phyloP scores from a whole-genome alignment of 441 rosid species.

The Erodium moschatum region DNA sequence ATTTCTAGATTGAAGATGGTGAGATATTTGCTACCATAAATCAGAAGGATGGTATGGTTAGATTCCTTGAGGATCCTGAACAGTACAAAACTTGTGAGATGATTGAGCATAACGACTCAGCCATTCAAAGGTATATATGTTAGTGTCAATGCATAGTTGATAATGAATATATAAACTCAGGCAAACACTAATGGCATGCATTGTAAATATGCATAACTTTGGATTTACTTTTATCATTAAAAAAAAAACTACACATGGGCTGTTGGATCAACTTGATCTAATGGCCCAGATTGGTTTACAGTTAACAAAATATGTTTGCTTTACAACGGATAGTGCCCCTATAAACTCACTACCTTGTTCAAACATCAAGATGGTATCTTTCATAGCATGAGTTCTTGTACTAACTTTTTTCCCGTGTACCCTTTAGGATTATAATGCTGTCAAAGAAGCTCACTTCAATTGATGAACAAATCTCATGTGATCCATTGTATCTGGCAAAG shows the following conservation, averaged over 20 bases:
- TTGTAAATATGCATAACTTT: too few species aligned
- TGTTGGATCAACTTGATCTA: too few species aligned
- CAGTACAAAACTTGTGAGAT: slow-evolving; percentile 79
- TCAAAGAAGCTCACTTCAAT: slow-evolving; percentile 70
- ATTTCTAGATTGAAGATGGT: slow-evolving; percentile 82
- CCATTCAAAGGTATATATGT: slow-evolving; percentile 69
- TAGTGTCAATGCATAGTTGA: neutral
- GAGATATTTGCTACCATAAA: slow-evolving; percentile 88
- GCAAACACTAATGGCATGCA: too few species aligned
- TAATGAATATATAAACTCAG: too few species aligned
- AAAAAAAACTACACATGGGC: too few species aligned
- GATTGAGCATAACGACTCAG: slow-evolving; percentile 75
- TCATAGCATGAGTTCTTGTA: neutral
- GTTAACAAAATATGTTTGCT: too few species aligned
- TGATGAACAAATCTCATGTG: slow-evolving; percentile 72
- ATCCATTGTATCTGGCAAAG: slow-evolving; percentile 73
- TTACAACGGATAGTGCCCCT: too few species aligned
- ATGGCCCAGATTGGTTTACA: too few species aligned
- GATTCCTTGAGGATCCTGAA: slow-evolving; percentile 94
- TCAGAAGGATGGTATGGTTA: slow-evolving; percentile 98
- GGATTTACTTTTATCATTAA: too few species aligned
- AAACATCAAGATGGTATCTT: neutral
- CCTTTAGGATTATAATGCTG: slow-evolving; percentile 62
- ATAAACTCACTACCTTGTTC: too few species aligned
- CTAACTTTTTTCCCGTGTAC: neutral